These are phyloP conservation scores for Decorospora gaudefroyi DNA, from an alignment of 2,329 filamentous ascomycete genomes.

Conservation along the genomic window DNA sequence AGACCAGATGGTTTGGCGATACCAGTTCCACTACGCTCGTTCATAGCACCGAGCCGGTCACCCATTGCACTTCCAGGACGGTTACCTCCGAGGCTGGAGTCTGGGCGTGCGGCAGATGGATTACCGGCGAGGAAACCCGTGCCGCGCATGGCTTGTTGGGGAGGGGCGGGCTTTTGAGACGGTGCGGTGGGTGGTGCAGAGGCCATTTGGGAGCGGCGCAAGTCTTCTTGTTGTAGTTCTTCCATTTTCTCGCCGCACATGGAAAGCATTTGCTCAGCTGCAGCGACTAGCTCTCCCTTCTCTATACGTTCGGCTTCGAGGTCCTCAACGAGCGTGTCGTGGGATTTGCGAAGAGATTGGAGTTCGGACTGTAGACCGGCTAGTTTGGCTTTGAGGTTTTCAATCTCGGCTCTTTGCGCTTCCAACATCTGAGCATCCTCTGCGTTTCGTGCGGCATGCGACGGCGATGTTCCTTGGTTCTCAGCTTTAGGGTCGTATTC, in stretches of 20 bases:
- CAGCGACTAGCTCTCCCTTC: conserved; percentile 79
- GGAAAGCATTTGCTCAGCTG: conserved; percentile 82
- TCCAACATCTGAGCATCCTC: conserved; percentile 60
- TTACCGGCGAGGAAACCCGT: conserved; percentile 41
- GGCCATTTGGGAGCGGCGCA: conserved; percentile 58
- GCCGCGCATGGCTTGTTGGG: conserved; percentile 35
- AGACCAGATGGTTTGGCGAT: conserved; percentile 60
- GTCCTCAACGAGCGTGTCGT: conserved; percentile 65
- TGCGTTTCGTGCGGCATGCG: conserved; percentile 21
- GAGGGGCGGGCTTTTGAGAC: conserved; percentile 8
- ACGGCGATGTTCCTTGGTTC: conserved; percentile 7
- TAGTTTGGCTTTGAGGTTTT: conserved; percentile 72
- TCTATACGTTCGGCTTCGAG: conserved; percentile 77
- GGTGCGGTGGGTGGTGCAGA: conserved; percentile 19
- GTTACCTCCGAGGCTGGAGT: conserved; percentile 32
- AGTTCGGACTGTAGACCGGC: conserved; percentile 76
- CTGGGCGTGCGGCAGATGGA: conserved; percentile 30
- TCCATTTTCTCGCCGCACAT: conserved; percentile 59
- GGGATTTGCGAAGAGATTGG: conserved; percentile 69
- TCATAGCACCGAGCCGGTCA: conserved; percentile 27
- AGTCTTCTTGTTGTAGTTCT: conserved; percentile 47
- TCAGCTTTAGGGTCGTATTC: conserved; percentile 19
- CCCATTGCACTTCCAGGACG: conserved; percentile 34
- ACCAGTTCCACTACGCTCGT: conserved; percentile 21
- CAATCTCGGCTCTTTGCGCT: conserved; percentile 68